Evolutionary conservation across 1,284 basidiomycete species (phyloP), one percentile per base, ranked within the genome.

Genomic region (Trichosporon sp.): DNA sequence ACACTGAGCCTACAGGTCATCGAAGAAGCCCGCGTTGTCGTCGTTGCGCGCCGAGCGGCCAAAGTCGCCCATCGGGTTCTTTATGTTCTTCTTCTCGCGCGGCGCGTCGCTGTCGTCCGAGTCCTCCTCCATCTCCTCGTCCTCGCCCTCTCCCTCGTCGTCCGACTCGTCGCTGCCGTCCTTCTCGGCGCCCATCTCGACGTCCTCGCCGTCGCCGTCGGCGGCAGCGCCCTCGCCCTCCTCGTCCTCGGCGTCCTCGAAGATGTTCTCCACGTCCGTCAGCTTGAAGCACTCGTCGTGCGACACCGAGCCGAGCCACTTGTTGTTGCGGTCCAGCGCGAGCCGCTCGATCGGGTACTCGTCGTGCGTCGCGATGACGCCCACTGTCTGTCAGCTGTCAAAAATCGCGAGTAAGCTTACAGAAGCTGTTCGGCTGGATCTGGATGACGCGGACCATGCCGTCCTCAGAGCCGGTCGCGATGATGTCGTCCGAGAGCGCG

Each of bases 391-490:
- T 62, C 31, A 66, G 66, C 60, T 23, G 13, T 29, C 6, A 4
- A 13, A 12, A 18, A 9, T 5, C 11, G 18, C 25, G 15, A 8
- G 13, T 47, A 6, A 64, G 63, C 82, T 74, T 62, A 83, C 83
- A 83, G 23, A 98, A 86, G 78, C 93, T 93, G 72, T 92, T 94
- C 0, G 95, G 95, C 66, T 95, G 86, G 42, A 98, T 86, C 79
- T 96, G 90, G 1, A 98, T 91, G 32, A 93, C 93, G 60, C 95
- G 88, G 42, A 98, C 86, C 75, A 95, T 87, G 0, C 95, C 95
- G 80, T 98, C 95, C 3, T 93, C 94, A 0, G 93, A 95, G 2
- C 95, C 95, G 0, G 95, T 95, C 1, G 96, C 87, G 67, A 98
- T 87, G 32, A 87, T 83, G 74, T 87, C 86, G 7, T 79, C 76